These are phyloP conservation scores for Mortierella sp. DNA, from an alignment of 371 early-diverging fungal species.

Conservation along the genomic window DNA sequence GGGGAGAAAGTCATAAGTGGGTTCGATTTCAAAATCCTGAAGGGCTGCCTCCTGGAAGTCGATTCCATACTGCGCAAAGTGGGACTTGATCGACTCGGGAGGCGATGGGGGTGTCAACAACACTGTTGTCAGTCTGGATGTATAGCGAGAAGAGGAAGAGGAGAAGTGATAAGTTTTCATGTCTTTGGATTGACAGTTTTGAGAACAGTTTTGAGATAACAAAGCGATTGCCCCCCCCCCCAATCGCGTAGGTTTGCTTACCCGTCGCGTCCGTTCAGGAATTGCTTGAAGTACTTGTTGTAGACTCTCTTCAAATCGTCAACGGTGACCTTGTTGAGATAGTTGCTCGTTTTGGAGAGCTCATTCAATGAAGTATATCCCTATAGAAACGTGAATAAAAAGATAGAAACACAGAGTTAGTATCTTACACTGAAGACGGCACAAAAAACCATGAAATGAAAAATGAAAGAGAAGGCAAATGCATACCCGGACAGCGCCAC, in stretches of 20 bases:
- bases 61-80: constrained; percentile 52
- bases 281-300: constrained; percentile 63
- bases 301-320: constrained; percentile 64
- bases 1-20: constrained; percentile 40
- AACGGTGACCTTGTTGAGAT: constrained; percentile 61
- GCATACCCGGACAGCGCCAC: constrained; percentile 62
- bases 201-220: neutral
- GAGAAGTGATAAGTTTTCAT: neutral
- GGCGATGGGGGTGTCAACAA: constrained; percentile 54
- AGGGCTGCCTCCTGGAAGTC: constrained; percentile 45
- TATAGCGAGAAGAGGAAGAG: neutral
- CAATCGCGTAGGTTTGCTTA: constrained; percentile 2
- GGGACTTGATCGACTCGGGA: constrained; percentile 53
- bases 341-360: constrained; percentile 33
- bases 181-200: neutral
- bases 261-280: constrained; percentile 59
- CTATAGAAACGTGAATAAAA: neutral
- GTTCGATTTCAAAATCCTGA: constrained; percentile 54
- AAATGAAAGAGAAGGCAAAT: neutral
- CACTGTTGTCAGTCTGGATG: constrained; percentile 42
- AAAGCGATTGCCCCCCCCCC: neutral
- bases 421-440: constrained; percentile 28
- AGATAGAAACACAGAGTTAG: neutral
- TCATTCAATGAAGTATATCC: constrained; percentile 42
- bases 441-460: neutral